Conservation (phyloP, 352 stramenopile species). For the Pythium rhizo-oryzae region DNA sequence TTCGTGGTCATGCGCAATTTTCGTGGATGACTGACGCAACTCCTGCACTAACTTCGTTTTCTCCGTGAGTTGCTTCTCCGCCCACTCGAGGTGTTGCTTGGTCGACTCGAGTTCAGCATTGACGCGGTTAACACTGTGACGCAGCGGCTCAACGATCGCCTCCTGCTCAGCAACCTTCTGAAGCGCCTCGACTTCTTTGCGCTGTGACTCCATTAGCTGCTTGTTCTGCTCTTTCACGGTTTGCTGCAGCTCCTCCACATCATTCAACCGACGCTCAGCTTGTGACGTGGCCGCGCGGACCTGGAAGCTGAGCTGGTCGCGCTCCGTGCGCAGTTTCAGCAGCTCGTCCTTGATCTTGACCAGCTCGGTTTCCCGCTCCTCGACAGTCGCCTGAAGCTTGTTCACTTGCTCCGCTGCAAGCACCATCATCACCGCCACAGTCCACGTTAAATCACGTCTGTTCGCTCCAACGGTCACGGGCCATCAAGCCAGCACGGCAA, state of each 20-base stretch:
- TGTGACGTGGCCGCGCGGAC: conserved; percentile 48
- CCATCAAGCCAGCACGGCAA: no score
- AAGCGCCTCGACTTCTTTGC: conserved; percentile 65
- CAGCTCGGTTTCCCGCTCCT: conserved; percentile 35
- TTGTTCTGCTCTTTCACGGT: conserved; percentile 59
- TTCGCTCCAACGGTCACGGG: no score
- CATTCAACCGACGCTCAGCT: conserved; percentile 59
- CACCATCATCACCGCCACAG: background rate
- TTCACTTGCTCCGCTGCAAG: conserved; percentile 33
- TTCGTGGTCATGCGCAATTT: conserved; percentile 58
- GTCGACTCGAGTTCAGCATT: conserved; percentile 54
- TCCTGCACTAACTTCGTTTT: conserved; percentile 69
- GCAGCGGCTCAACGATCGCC: conserved; percentile 59
- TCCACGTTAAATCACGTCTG: background rate
- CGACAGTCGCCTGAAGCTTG: conserved; percentile 28
- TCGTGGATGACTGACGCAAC: conserved; percentile 56
- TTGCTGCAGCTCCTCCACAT: conserved; percentile 64
- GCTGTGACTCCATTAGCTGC: conserved; percentile 56
- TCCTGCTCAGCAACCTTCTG: conserved; percentile 62
- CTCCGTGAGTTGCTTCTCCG: conserved; percentile 62
- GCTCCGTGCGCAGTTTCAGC: conserved; percentile 45
- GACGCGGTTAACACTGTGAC: conserved; percentile 45
- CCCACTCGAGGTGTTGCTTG: conserved; percentile 68
- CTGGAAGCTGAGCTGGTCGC: conserved; percentile 58
- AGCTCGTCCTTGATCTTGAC: conserved; percentile 45